Evolutionary conservation across 2,329 filamentous ascomycete genomes (phyloP).

Genomic region (Monilinia fructigena): DNA sequence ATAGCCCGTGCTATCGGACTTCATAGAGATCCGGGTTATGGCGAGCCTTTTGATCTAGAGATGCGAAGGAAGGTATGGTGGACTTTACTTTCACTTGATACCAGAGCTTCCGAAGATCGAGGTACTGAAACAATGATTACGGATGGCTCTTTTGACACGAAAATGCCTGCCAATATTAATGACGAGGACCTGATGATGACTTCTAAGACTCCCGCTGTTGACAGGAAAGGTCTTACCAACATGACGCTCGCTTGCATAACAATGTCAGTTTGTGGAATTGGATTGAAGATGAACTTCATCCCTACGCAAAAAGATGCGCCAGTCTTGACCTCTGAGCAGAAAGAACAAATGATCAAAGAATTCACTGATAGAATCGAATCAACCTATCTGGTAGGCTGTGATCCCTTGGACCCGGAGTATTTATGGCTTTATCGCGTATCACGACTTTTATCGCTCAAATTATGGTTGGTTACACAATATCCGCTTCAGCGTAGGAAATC

Average conservation of each 20-base stretch:
- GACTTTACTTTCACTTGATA: conserved; percentile 49
- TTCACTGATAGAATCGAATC: conserved; percentile 16
- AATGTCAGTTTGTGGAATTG: conserved; percentile 15
- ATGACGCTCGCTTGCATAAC: conserved; percentile 27
- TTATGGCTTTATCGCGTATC: neutral
- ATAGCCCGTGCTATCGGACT: conserved; percentile 46
- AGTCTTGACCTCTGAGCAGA: conserved; percentile 15
- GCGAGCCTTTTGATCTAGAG: conserved; percentile 49
- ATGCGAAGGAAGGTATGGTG: conserved; percentile 54
- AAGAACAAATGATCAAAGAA: conserved; percentile 22
- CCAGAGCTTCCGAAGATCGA: conserved; percentile 50
- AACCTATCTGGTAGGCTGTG: conserved; percentile 11
- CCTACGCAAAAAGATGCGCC: conserved; percentile 9
- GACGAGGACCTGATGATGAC: conserved; percentile 47
- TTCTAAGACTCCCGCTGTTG: neutral
- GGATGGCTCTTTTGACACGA: conserved; percentile 47
- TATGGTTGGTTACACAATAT: conserved; percentile 50
- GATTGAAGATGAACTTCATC: conserved; percentile 23
- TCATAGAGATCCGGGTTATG: conserved; percentile 49
- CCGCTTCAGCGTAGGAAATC: conserved; percentile 34
- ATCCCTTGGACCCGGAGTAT: neutral
- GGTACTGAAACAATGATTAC: conserved; percentile 47
- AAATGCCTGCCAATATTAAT: conserved; percentile 51
- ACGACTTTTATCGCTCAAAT: conserved; percentile 37
- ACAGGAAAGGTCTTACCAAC: conserved; percentile 23